Base-by-base conservation (phyloP, 495 filamentous ascomycete species). In the Usnea hakonensis region DNA sequence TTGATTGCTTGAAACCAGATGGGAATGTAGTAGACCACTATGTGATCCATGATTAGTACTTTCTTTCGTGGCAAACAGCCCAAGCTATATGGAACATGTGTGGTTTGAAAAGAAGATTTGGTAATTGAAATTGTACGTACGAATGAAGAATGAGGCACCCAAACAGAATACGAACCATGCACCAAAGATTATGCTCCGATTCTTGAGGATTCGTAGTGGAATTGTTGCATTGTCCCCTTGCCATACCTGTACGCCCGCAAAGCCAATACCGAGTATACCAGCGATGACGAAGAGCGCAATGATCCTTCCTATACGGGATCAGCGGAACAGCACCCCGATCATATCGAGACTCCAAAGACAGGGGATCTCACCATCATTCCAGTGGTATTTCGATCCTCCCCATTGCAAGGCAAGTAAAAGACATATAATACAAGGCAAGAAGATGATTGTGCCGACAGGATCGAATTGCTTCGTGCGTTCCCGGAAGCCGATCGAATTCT, bases 1-100 rank as follows among this genome's bases (percentile, higher is more conserved):
- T 91, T 87, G 71, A 96, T 85, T 8, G 89, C 83, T 68, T 96
- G 91, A 78, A 96, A 95, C 87, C 88, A 96, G 66, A 93, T 87
- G 0, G 91, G 90, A 23, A 95, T 73, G 77, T 87, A 87, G 58
- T 60, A 58, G 36, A 78, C 69, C 21, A 70, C 32, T 38, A 50
- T 11, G 19, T 10, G 6, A 28, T 30, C 17, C 11, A 17, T 10
- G 5, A 5, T 50, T 5, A 50, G 46, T 30, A 17, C 6, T 26
- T 10, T 48, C 14, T 16, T 50, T 26, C 23, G 5, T 6, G 13
- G 28, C 19, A 52, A 52, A 28, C 17, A 19, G 9, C 14, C 26
- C 28, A 5, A 19, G 6, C 28, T 52, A 17, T 52, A 32, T 32
- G 48, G 19, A 11, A 52, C 9, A 32, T 30, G 13, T 19, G 28